A percentile compares a stretch with the other conserved stretches of the same genome.
These are phyloP conservation scores for Botrytis cinerea DNA, from an alignment of 2,329 filamentous ascomycete genomes.

Conservation along the genomic window DNA sequence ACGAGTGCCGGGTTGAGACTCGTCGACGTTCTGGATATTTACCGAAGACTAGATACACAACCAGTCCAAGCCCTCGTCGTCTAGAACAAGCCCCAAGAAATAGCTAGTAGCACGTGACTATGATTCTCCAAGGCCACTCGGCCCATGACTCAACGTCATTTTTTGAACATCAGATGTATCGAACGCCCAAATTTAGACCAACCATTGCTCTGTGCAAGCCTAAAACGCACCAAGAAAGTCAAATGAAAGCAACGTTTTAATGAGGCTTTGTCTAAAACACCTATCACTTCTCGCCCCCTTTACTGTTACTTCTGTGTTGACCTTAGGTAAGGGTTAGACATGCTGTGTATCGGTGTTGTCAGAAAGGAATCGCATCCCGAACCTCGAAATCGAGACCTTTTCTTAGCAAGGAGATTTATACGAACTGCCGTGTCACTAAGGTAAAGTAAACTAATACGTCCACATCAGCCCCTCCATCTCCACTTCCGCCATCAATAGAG, in stretches of 20 bases:
- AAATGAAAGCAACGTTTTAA: neutral
- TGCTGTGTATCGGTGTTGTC: neutral
- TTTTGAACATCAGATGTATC: neutral
- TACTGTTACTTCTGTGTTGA: neutral
- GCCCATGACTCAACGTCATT: neutral
- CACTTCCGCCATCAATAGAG: neutral
- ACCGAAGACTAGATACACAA: neutral
- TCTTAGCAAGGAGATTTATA: neutral
- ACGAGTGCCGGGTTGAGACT: neutral
- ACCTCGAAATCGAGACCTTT: neutral
- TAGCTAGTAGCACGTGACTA: neutral
- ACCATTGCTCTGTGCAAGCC: neutral
- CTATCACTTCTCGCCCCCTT: neutral
- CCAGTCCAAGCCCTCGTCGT: neutral
- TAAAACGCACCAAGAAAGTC: neutral
- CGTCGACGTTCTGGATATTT: neutral
- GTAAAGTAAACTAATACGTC: neutral
- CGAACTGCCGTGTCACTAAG: neutral
- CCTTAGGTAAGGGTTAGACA: neutral
- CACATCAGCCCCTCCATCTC: neutral
- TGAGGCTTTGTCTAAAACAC: neutral
- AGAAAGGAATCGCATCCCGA: neutral
- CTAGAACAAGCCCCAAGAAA: neutral
- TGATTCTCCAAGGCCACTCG: neutral
- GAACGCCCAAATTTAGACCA: neutral